Evolutionary conservation across 2,329 filamentous ascomycete genomes (phyloP).

Genomic region (Hypocrella siamensis): DNA sequence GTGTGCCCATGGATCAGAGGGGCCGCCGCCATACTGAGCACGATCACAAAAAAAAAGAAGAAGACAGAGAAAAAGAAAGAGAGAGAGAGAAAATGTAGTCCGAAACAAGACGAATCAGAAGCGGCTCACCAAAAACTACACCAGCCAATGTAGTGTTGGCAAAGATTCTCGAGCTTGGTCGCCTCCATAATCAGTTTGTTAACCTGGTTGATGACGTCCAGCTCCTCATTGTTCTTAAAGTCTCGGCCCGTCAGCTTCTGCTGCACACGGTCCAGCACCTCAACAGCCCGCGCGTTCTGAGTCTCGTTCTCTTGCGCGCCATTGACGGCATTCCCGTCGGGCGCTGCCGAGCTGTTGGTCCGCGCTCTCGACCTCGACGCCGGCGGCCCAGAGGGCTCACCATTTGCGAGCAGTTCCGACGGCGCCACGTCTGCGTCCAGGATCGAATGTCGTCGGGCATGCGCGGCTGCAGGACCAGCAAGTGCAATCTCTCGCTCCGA

Average conservation of each 20-base stretch:
- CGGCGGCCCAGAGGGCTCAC: conserved; percentile 29
- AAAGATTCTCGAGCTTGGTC: conserved; percentile 92
- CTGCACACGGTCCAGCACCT: conserved; percentile 80
- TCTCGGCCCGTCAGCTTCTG: conserved; percentile 92
- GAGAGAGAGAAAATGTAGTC: not conserved
- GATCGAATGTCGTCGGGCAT: conserved; percentile 52
- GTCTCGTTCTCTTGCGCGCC: conserved; percentile 47
- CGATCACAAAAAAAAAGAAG: not conserved
- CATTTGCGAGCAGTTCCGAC: conserved; percentile 36
- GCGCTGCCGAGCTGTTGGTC: conserved; percentile 40
- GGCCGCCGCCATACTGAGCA: too few relatives aligned
- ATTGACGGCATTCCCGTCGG: conserved; percentile 19
- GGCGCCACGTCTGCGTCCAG: conserved; percentile 47
- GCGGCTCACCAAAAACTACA: conserved; percentile 78
- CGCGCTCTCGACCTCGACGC: conserved; percentile 35
- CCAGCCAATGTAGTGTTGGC: conserved; percentile 98
- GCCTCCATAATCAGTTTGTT: conserved; percentile 91
- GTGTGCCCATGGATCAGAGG: too few relatives aligned
- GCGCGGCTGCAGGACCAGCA: conserved; percentile 27
- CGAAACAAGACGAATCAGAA: too few relatives aligned
- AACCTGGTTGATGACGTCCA: conserved; percentile 76
- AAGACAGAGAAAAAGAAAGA: not conserved
- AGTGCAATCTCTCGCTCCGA: conserved; percentile 42
- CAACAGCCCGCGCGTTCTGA: conserved; percentile 83
- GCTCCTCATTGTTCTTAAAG: conserved; percentile 73